Percentiles rank a stretch among this genome's conserved stretches.
phyloP scores from a whole-genome alignment of 768 basidiomycete genomes.

The Crassisporium funariophilum region DNA sequence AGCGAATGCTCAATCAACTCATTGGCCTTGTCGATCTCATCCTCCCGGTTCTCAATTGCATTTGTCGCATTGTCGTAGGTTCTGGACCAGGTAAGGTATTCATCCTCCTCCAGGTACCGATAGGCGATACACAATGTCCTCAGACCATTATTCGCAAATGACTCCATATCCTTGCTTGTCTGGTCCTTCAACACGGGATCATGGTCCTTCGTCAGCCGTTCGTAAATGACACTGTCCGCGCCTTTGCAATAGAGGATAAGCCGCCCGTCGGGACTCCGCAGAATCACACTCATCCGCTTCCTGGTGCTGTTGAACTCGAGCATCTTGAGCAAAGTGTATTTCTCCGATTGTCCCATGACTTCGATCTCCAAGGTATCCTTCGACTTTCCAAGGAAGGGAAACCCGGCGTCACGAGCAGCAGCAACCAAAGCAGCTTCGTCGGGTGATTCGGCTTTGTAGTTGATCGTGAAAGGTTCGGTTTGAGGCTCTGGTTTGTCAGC shows the following conservation, averaged over 20 bases:
- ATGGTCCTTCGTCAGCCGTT: constrained; percentile 76
- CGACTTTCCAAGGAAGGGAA: constrained; percentile 80
- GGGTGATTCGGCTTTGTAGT: constrained; percentile 96
- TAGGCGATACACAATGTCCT: constrained; percentile 91
- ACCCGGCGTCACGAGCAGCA: constrained; percentile 91
- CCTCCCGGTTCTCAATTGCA: constrained; percentile 79
- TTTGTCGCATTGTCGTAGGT: constrained; percentile 82
- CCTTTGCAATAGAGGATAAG: constrained; percentile 92
- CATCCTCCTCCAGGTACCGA: constrained; percentile 75
- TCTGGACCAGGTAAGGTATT: constrained; percentile 81
- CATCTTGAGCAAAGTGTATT: constrained; percentile 74
- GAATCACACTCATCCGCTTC: constrained; percentile 94
- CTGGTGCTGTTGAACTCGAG: constrained; percentile 94
- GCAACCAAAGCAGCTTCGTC: constrained; percentile 94
- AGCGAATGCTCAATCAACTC: constrained; percentile 83
- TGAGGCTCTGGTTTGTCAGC: constrained; percentile 72
- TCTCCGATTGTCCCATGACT: constrained; percentile 87
- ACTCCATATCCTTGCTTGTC: constrained; percentile 88
- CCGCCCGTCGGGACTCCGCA: constrained; percentile 81
- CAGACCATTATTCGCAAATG: constrained; percentile 90
- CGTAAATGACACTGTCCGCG: constrained; percentile 95
- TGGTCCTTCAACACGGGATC: constrained; percentile 72
- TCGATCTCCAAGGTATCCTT: constrained; percentile 84
- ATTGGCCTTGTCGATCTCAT: constrained; percentile 87
- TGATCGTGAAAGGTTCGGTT: constrained; percentile 60